Conservation (phyloP, 2,329 filamentous ascomycete species). For the Ophiostoma australiae region DNA sequence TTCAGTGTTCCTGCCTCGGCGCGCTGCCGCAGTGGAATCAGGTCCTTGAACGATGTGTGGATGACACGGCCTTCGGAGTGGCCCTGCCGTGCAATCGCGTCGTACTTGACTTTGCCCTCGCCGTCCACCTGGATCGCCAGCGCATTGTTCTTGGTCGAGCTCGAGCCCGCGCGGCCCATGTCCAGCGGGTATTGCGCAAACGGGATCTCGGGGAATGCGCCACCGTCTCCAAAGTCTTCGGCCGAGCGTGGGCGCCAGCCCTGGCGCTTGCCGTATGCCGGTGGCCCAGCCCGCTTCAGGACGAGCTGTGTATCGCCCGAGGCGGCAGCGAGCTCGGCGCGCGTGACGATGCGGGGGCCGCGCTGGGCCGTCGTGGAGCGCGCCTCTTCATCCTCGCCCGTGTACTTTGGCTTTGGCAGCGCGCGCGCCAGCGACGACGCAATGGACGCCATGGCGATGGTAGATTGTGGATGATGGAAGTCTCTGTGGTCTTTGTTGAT, state of each 20-base stretch:
- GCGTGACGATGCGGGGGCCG: constrained; percentile 74
- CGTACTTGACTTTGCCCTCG: constrained; percentile 92
- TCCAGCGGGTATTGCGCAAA: constrained; percentile 94
- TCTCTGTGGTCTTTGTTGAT: neutral
- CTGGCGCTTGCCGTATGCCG: constrained; percentile 77
- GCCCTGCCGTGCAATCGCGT: constrained; percentile 85
- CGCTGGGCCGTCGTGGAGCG: constrained; percentile 66
- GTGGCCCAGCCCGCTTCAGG: constrained; percentile 60
- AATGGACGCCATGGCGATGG: constrained; percentile 57
- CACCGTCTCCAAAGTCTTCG: constrained; percentile 94
- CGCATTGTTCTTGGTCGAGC: constrained; percentile 68
- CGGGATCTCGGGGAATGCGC: constrained; percentile 49
- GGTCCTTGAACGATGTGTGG: constrained; percentile 92
- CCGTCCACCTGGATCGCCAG: constrained; percentile 87
- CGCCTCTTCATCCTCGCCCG: constrained; percentile 79
- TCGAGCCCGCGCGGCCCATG: constrained; percentile 74
- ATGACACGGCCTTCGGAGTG: constrained; percentile 80
- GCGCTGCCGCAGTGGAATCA: constrained; percentile 88
- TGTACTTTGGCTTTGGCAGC: constrained; percentile 86
- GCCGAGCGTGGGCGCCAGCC: constrained; percentile 86
- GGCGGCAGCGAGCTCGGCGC: constrained; percentile 36
- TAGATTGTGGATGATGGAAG: neutral
- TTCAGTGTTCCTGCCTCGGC: constrained; percentile 91
- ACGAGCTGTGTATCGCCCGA: constrained; percentile 78
- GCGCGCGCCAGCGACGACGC: constrained; percentile 69